Percentiles rank a stretch among this genome's conserved stretches.
phyloP scores from a whole-genome alignment of 805 yeast genomes.

The Teunomyces stri region DNA sequence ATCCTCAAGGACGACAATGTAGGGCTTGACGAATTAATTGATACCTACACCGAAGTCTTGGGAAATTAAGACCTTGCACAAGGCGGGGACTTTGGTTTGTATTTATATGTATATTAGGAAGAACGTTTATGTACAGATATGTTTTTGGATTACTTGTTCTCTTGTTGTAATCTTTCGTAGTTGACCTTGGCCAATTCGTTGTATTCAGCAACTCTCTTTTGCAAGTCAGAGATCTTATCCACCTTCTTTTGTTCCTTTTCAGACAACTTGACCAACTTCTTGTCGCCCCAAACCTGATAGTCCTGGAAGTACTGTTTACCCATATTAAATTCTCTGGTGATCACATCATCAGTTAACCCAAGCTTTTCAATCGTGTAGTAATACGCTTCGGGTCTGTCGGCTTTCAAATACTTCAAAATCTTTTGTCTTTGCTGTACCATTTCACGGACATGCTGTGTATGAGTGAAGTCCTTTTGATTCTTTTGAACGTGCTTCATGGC shows the following conservation, averaged over 20 bases:
- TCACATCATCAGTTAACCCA: slow-evolving; percentile 80
- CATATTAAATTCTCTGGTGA: slow-evolving; percentile 77
- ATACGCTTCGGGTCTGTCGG: slow-evolving; percentile 76
- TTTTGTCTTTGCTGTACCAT: slow-evolving; percentile 87
- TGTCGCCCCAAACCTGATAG: slow-evolving; percentile 75
- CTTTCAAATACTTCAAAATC: slow-evolving; percentile 76
- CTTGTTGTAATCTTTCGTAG: slow-evolving; percentile 15
- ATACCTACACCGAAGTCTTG: slow-evolving; percentile 8
- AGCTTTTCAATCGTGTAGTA: slow-evolving; percentile 82
- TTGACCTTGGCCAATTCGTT: slow-evolving; percentile 39
- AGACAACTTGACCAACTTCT: slow-evolving; percentile 51
- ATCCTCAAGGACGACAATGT: slow-evolving; percentile 8
- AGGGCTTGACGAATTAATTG: slow-evolving; percentile 22
- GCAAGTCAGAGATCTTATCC: slow-evolving; percentile 26
- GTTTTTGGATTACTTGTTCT: not conserved
- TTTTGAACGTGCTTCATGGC: slow-evolving; percentile 68
- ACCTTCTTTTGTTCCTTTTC: slow-evolving; percentile 26
- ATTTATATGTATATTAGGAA: slow-evolving; percentile 4
- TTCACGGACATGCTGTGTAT: slow-evolving; percentile 71
- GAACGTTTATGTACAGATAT: slow-evolving; percentile 3
- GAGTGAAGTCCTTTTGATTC: slow-evolving; percentile 69
- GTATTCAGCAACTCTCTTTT: slow-evolving; percentile 39
- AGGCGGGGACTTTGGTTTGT: not conserved
- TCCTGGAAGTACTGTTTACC: slow-evolving; percentile 76
- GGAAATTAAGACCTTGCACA: not conserved